Evolutionary conservation across 2,329 filamentous ascomycete species (phyloP).

Genomic region (Pseudocercospora pini-densiflorae): DNA sequence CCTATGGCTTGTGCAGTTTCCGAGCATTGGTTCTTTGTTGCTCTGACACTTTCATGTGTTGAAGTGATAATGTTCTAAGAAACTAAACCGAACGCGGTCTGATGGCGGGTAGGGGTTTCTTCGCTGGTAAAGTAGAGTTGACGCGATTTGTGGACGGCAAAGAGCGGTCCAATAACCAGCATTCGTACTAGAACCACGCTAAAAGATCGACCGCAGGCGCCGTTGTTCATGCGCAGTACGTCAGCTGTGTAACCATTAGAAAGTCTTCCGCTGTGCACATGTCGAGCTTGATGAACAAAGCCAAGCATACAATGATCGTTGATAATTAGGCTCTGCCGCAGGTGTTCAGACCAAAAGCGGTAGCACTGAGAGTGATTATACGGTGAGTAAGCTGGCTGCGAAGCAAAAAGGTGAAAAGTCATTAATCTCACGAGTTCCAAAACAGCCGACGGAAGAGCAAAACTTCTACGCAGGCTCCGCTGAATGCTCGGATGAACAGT

Average conservation of each 20-base stretch:
- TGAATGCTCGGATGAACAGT: neutral
- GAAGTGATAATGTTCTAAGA: too few species aligned
- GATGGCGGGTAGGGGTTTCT: too few species aligned
- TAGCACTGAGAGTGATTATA: neutral
- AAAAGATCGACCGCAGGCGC: too few species aligned
- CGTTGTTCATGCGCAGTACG: too few species aligned
- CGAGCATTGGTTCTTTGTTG: neutral
- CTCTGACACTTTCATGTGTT: neutral
- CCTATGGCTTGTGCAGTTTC: neutral
- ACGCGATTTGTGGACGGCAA: too few species aligned
- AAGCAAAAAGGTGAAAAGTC: neutral
- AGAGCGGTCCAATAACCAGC: too few species aligned
- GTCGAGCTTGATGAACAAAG: neutral
- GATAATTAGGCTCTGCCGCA: neutral
- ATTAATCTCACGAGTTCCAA: neutral
- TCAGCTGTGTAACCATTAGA: neutral
- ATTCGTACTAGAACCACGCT: too few species aligned
- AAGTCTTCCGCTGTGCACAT: neutral
- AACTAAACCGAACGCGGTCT: too few species aligned
- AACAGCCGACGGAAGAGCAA: neutral
- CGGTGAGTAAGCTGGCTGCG: neutral
- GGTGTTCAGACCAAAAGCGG: neutral
- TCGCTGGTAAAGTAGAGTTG: too few species aligned
- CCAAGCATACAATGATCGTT: neutral
- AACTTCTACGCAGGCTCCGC: conserved; percentile 1